Conservation (phyloP, 805 yeast genomes). For the Ogataea kodamae region DNA sequence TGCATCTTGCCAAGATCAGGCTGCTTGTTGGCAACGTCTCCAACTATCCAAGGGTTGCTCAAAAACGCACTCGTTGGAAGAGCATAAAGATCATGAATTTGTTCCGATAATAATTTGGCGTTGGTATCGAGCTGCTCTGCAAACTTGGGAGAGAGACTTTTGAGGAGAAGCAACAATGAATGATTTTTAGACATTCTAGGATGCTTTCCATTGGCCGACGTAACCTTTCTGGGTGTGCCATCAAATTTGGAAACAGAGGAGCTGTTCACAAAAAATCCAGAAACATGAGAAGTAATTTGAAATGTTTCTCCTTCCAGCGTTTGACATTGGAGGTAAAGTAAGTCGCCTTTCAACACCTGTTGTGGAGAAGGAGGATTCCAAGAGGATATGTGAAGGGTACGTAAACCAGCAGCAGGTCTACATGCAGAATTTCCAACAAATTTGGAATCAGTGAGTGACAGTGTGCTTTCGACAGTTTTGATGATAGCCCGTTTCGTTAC, state of each 20-base stretch:
- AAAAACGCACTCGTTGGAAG: constrained; percentile 60
- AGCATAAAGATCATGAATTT: constrained; percentile 53
- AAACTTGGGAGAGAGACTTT: constrained; percentile 64
- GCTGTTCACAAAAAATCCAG: constrained; percentile 78
- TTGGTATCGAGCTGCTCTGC: constrained; percentile 49
- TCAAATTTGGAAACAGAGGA: constrained; percentile 68
- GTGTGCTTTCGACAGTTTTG: constrained; percentile 20
- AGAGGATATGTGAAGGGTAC: constrained; percentile 55
- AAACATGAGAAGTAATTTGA: constrained; percentile 72
- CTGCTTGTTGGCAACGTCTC: constrained; percentile 13
- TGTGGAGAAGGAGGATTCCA: constrained; percentile 84
- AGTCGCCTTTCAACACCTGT: constrained; percentile 66
- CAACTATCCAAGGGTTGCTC: constrained; percentile 77
- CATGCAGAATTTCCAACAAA: constrained; percentile 33
- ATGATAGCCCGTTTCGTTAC: constrained; percentile 31
- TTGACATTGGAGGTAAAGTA: constrained; percentile 68
- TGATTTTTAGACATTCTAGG: constrained; percentile 37
- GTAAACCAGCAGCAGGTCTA: constrained; percentile 48
- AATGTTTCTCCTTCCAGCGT: constrained; percentile 79
- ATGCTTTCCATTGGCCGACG: constrained; percentile 27
- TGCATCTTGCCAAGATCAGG: constrained; percentile 66
- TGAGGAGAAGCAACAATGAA: constrained; percentile 58
- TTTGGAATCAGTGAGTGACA: constrained; percentile 8
- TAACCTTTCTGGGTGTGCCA: constrained; percentile 45
- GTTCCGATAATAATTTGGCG: constrained; percentile 39